Conservation (phyloP, 495 filamentous ascomycete species). For the Aspergillus sclerotioniger region DNA sequence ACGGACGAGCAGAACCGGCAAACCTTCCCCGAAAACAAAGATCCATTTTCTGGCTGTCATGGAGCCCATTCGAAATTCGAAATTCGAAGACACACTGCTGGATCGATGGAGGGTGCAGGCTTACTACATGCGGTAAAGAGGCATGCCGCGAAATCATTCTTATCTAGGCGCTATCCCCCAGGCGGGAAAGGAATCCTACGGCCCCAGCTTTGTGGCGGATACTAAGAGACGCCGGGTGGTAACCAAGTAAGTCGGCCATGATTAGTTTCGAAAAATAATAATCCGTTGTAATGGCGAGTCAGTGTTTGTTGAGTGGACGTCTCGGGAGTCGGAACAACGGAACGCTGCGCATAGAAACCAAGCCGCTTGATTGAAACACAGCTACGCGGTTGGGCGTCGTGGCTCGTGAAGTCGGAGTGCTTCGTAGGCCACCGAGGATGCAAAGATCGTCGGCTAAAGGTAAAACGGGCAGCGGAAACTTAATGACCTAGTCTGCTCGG, state of each 20-base stretch:
- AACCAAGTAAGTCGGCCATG: neutral
- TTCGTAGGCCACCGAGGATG: neutral
- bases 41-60: neutral
- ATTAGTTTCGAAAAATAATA: neutral
- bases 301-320: neutral
- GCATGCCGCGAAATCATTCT: neutral
- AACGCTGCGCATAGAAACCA: neutral
- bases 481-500: conserved; percentile 3
- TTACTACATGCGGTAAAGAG: conserved; percentile 3
- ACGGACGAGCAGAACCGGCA: neutral
- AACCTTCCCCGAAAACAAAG: conserved; percentile 4
- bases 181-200: conserved; percentile 2
- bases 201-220: conserved; percentile 1
- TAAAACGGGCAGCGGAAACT: conserved; percentile 3
- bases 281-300: neutral
- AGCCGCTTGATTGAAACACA: neutral
- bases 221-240: conserved; percentile 1
- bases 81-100: neutral
- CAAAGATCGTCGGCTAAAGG: conserved; percentile 9
- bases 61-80: neutral
- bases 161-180: conserved; percentile 3
- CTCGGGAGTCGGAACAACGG: neutral
- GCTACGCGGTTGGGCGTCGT: neutral
- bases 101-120: neutral
- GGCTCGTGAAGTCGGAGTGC: neutral